Evolutionary conservation across 2,329 filamentous ascomycete species (phyloP).

Genomic region (Diaporthe humulicola): DNA sequence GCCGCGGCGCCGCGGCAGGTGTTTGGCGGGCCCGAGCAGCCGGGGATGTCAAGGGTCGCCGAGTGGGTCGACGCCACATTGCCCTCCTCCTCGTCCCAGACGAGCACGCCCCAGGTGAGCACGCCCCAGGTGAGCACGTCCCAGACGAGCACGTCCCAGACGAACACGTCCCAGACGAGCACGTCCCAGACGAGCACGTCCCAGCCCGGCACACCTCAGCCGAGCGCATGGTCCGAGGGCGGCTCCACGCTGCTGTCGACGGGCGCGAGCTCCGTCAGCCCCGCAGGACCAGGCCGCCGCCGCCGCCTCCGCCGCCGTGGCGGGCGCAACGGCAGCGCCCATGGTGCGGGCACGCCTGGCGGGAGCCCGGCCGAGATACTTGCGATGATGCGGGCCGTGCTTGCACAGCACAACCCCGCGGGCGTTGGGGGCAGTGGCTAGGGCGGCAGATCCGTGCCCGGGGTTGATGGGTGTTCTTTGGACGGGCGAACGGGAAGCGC

Average conservation of each 20-base stretch:
- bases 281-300: neutral
- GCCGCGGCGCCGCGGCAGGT: neutral
- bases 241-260: neutral
- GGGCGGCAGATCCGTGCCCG: too few species aligned
- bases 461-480: too few species aligned
- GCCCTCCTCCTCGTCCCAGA: neutral
- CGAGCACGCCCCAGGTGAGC: neutral
- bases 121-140: neutral
- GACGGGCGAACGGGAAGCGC: too few species aligned
- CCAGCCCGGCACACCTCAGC: neutral
- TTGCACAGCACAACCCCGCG: neutral
- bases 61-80: neutral
- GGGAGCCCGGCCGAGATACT: neutral
- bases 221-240: neutral
- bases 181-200: neutral
- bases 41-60: neutral
- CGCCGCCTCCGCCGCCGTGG: neutral
- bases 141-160: neutral
- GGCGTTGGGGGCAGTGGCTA: neutral
- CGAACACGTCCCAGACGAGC: neutral
- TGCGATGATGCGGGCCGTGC: neutral
- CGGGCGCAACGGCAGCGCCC: neutral
- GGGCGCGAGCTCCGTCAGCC: neutral
- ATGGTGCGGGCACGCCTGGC: neutral
- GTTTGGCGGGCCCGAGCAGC: neutral